Percentiles rank a stretch among this genome's conserved stretches.
phyloP scores from a whole-genome alignment of 331 rosid species.

The Prunus yedoensis region DNA sequence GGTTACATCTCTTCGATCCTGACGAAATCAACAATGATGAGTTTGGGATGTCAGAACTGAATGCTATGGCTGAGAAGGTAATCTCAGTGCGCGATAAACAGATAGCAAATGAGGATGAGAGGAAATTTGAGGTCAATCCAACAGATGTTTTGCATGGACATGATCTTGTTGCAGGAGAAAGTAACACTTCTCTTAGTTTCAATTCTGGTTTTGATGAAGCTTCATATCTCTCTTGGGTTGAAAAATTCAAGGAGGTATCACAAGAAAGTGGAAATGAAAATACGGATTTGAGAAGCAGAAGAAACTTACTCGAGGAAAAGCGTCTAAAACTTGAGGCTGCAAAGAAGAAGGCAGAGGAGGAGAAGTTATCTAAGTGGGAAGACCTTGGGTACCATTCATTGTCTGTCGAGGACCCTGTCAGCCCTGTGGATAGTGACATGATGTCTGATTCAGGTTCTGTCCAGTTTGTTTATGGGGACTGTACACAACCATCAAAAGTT shows the following conservation, averaged over 20 bases:
- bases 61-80: constrained; percentile 67
- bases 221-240: constrained; percentile 84
- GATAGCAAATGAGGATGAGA: constrained; percentile 42
- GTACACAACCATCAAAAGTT: constrained; percentile 64
- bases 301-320: constrained; percentile 45
- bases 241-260: constrained; percentile 72
- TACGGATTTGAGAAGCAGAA: constrained; percentile 44
- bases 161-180: constrained; percentile 39
- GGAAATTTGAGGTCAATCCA: constrained; percentile 70
- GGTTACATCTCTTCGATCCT: constrained; percentile 67
- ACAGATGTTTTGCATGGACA: constrained; percentile 37
- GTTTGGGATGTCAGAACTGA: constrained; percentile 50
- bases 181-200: constrained; percentile 33
- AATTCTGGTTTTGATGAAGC: constrained; percentile 68
- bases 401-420: constrained; percentile 51
- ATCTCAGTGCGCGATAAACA: constrained; percentile 54
- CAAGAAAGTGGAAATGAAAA: constrained; percentile 42
- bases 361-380: constrained; percentile 75
- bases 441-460: constrained; percentile 72
- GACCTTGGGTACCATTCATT: constrained; percentile 76
- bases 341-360: constrained; percentile 74
- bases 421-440: constrained; percentile 41
- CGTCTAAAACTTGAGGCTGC: constrained; percentile 60
- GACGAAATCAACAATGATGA: constrained; percentile 44
- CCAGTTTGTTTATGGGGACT: constrained; percentile 82